phyloP scores from a whole-genome alignment of 257 asterid genomes.

The Scutellaria barbata region DNA sequence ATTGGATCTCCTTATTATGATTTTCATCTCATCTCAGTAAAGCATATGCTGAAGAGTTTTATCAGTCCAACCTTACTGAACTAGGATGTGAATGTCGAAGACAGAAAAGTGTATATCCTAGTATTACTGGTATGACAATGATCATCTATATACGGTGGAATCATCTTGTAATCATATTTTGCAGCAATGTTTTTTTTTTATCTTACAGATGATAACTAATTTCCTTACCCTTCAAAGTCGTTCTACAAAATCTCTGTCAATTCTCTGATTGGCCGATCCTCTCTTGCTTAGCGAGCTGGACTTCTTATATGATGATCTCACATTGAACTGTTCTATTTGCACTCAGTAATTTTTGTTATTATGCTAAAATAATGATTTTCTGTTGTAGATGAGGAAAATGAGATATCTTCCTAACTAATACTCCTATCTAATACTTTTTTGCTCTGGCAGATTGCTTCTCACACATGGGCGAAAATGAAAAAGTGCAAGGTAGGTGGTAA shows the following conservation, averaged over 20 bases:
- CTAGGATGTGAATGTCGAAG: neutral
- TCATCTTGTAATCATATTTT: slow-evolving; percentile 1
- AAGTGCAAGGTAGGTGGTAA: slow-evolving; percentile 49
- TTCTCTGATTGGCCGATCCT: slow-evolving; percentile 12
- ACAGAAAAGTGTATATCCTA: neutral
- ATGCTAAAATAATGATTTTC: neutral
- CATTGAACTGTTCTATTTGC: neutral
- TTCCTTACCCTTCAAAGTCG: slow-evolving; percentile 5
- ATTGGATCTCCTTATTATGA: neutral
- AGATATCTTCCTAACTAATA: slow-evolving; percentile 20
- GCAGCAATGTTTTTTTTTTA: neutral
- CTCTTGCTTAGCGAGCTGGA: slow-evolving; percentile 26
- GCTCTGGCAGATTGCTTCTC: slow-evolving; percentile 74
- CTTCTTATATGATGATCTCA: neutral
- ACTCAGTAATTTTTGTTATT: neutral
- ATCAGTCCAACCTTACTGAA: neutral
- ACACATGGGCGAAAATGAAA: slow-evolving; percentile 59
- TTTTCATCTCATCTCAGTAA: neutral
- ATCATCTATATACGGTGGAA: neutral
- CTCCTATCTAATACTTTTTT: neutral
- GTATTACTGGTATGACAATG: neutral
- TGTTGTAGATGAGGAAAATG: neutral
- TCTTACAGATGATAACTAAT: neutral
- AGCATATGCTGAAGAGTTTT: neutral
- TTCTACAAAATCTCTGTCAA: neutral